These are phyloP conservation scores for Ceratocystis huliohia DNA, from an alignment of 2,329 filamentous ascomycete genomes.

Conservation along the genomic window DNA sequence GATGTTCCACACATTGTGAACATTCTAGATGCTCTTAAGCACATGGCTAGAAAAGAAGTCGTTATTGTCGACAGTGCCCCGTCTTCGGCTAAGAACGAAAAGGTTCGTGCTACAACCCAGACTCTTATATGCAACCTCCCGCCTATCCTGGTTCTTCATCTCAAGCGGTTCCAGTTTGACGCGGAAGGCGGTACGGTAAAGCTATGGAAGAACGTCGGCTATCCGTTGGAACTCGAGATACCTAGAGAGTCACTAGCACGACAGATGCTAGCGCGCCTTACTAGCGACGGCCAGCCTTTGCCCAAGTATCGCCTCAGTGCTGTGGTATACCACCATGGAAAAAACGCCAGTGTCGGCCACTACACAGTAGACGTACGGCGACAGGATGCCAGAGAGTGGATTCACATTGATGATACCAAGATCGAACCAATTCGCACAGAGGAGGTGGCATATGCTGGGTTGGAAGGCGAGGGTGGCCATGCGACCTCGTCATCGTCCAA, in stretches of 20 bases:
- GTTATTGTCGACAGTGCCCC: constrained; percentile 64
- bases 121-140: constrained; percentile 87
- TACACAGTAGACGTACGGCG: constrained; percentile 96
- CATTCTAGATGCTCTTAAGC: constrained; percentile 80
- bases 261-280: constrained; percentile 53
- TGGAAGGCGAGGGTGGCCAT: constrained; percentile 40
- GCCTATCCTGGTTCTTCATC: constrained; percentile 80
- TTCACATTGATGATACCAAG: constrained; percentile 85
- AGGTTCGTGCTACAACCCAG: constrained; percentile 76
- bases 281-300: constrained; percentile 50
- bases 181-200: constrained; percentile 80
- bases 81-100: constrained; percentile 37
- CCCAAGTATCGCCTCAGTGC: constrained; percentile 78
- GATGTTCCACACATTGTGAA: constrained; percentile 75
- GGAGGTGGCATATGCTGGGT: constrained; percentile 75
- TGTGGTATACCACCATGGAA: constrained; percentile 95
- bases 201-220: constrained; percentile 96
- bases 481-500: constrained; percentile 38
- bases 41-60: constrained; percentile 69
- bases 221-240: constrained; percentile 87
- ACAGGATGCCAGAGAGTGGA: constrained; percentile 91
- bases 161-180: constrained; percentile 97
- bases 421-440: constrained; percentile 75
- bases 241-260: constrained; percentile 78
- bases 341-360: constrained; percentile 88